Conservation (phyloP, 129 eudicot species). For the Chrysanthemum lavandulifolium region DNA sequence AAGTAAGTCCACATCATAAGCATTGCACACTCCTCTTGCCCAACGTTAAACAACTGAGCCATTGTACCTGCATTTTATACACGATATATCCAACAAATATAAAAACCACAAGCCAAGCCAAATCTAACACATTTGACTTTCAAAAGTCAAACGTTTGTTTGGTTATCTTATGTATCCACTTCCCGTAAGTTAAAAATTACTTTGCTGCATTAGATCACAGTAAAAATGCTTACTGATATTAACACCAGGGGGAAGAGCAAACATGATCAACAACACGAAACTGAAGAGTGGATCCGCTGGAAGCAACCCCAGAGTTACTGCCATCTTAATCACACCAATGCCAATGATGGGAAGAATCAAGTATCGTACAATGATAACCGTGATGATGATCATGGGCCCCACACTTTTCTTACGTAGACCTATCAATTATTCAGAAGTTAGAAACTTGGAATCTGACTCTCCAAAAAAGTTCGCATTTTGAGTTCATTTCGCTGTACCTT, state of each 20-base stretch:
- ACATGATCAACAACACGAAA: slow-evolving; percentile 82
- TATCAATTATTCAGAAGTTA: slow-evolving; percentile 17
- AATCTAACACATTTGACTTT: not conserved
- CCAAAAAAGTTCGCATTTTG: not conserved
- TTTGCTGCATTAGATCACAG: not conserved
- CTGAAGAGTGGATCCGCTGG: slow-evolving; percentile 73
- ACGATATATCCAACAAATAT: not conserved
- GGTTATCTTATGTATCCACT: not conserved
- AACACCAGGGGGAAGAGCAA: slow-evolving; percentile 81
- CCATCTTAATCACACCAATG: slow-evolving; percentile 61
- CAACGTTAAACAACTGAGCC: slow-evolving; percentile 77
- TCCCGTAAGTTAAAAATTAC: not conserved
- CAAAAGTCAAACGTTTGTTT: not conserved
- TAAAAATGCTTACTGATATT: slow-evolving; percentile 53
- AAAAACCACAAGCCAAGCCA: not conserved
- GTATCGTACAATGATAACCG: slow-evolving; percentile 57
- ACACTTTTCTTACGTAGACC: slow-evolving; percentile 52
- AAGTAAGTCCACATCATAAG: slow-evolving; percentile 84
- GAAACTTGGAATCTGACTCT: not conserved
- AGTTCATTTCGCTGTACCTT: slow-evolving; percentile 47
- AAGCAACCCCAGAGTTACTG: slow-evolving; percentile 53
- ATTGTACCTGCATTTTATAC: slow-evolving; percentile 64
- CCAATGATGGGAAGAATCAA: slow-evolving; percentile 63
- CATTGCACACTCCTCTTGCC: slow-evolving; percentile 83
- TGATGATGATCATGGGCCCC: slow-evolving; percentile 34